Conservation (phyloP, 768 basidiomycete genomes). For the Termitomyces sp. region DNA sequence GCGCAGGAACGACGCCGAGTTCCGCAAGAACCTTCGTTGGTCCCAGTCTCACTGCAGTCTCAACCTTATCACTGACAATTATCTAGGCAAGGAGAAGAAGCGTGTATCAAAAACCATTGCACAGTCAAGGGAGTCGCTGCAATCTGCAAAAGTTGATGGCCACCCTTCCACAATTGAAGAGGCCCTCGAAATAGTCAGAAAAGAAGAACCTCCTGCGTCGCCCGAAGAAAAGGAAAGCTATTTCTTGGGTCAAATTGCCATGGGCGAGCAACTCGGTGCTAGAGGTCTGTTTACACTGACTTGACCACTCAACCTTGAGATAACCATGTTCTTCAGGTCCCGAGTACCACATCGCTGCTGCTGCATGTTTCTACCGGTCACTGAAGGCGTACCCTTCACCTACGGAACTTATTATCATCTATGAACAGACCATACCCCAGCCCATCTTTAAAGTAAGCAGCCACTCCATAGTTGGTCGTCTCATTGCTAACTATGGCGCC, state of each 20-base stretch:
- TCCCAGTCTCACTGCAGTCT: constrained; percentile 22
- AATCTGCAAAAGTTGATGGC: constrained; percentile 24
- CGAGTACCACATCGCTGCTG: constrained; percentile 72
- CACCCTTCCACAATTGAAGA: constrained; percentile 57
- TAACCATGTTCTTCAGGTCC: constrained; percentile 53
- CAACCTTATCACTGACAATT: constrained; percentile 16
- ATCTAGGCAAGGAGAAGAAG: constrained; percentile 90
- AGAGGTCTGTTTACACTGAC: constrained; percentile 55
- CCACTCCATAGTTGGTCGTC: constrained; percentile 14
- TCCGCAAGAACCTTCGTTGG: constrained; percentile 87
- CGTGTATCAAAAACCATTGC: constrained; percentile 70
- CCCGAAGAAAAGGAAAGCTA: constrained; percentile 82
- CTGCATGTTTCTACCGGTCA: constrained; percentile 89
- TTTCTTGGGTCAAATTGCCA: constrained; percentile 87
- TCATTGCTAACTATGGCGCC: background rate
- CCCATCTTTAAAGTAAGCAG: constrained; percentile 68
- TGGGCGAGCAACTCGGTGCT: constrained; percentile 80
- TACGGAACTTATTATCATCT: constrained; percentile 91
- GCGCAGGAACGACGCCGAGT: constrained; percentile 81
- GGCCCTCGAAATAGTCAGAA: constrained; percentile 65
- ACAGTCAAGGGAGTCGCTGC: constrained; percentile 38
- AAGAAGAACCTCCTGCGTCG: constrained; percentile 65
- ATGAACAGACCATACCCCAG: constrained; percentile 85
- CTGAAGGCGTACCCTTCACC: constrained; percentile 94
- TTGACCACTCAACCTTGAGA: background rate